phyloP scores from a whole-genome alignment of 345 rosid species.

The Populus deltoides region DNA sequence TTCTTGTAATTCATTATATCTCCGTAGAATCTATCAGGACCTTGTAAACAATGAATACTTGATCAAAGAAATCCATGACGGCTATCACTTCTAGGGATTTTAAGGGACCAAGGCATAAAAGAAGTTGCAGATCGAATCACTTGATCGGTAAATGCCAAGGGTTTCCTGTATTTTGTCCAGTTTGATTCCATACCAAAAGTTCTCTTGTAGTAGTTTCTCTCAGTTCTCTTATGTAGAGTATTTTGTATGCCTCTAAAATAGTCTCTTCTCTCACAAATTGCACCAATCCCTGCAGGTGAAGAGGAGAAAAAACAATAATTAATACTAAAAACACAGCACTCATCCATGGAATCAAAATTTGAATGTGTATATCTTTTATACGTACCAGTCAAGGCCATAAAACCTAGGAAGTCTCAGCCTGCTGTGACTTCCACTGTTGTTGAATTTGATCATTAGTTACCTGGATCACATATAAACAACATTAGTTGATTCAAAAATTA shows the following conservation, averaged over 20 bases:
- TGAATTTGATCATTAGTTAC: constrained; percentile 24
- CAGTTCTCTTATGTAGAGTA: constrained; percentile 22
- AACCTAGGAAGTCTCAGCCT: constrained; percentile 49
- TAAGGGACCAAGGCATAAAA: constrained; percentile 74
- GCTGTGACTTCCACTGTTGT: constrained; percentile 66
- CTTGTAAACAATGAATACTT: constrained; percentile 18
- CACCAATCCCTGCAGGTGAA: constrained; percentile 37
- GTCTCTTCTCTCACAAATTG: constrained; percentile 50
- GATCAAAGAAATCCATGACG: constrained; percentile 65
- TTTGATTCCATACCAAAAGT: constrained; percentile 75
- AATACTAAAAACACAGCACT: neutral
- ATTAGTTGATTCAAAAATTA: neutral
- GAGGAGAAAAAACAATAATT: neutral
- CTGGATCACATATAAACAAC: constrained; percentile 5
- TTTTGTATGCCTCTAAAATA: constrained; percentile 26
- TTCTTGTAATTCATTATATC: constrained; percentile 24
- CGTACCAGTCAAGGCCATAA: constrained; percentile 55
- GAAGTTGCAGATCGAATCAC: constrained; percentile 62
- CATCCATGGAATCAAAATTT: neutral
- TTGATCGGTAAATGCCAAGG: constrained; percentile 49
- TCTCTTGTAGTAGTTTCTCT: constrained; percentile 25
- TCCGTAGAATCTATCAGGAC: constrained; percentile 30
- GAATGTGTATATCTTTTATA: neutral
- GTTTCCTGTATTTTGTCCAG: constrained; percentile 45
- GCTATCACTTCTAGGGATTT: constrained; percentile 81